Conservation (phyloP, 306 rosid genomes). For the Trifolium pratense region DNA sequence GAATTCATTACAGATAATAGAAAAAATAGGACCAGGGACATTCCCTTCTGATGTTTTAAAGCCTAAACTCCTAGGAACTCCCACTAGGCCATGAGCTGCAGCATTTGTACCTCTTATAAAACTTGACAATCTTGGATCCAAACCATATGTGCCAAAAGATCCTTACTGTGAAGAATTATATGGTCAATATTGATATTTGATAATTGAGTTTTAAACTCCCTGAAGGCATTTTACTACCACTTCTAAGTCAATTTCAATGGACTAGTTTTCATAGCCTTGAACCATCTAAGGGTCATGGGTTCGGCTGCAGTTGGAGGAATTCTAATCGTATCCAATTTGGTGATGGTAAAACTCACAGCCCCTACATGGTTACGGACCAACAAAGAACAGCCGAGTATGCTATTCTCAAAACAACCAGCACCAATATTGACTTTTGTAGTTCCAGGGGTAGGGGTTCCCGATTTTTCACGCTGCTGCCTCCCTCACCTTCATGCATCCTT, state of each 20-base stretch:
- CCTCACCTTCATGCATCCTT: neutral
- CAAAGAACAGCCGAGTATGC: neutral
- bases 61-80: neutral
- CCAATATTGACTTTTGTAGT: neutral
- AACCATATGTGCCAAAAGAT: neutral
- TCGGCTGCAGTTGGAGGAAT: neutral
- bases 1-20: neutral
- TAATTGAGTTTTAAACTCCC: neutral
- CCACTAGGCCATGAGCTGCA: neutral
- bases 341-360: neutral
- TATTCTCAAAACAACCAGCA: neutral
- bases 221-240: neutral
- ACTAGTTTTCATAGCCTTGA: neutral
- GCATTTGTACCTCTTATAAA: neutral
- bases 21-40: neutral
- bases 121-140: neutral
- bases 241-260: neutral
- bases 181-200: neutral
- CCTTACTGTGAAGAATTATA: neutral
- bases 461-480: neutral
- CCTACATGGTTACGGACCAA: neutral
- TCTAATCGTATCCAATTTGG: neutral
- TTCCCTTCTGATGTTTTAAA: neutral
- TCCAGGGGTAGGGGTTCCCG: neutral
- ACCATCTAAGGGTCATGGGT: too few relatives aligned